Conservation (phyloP, 1,139 yeast species). For the Zygosaccharomyces sapae region DNA sequence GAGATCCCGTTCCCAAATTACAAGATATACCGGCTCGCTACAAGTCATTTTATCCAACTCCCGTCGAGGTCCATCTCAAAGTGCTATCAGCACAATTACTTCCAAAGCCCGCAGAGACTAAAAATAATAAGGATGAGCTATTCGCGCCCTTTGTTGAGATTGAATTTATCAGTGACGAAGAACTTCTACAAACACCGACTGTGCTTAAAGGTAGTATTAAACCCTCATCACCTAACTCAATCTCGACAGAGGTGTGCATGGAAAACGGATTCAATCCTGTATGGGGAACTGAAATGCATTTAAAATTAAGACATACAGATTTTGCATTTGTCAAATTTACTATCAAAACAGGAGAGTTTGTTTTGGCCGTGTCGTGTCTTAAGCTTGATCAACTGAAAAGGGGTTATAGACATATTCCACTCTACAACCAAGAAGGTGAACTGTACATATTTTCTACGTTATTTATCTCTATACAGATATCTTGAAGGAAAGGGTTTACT, state of each 20-base stretch:
- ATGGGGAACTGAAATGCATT: constrained; percentile 59
- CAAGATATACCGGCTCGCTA: constrained; percentile 30
- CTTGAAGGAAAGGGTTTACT: neutral
- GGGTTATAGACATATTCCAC: constrained; percentile 79
- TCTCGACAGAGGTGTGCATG: constrained; percentile 29
- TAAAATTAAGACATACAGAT: constrained; percentile 43
- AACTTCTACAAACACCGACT: constrained; percentile 41
- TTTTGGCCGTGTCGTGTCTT: constrained; percentile 57
- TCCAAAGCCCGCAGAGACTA: constrained; percentile 57
- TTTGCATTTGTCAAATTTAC: constrained; percentile 52
- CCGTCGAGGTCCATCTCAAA: constrained; percentile 39
- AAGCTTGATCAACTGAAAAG: constrained; percentile 55
- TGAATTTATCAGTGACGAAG: constrained; percentile 27
- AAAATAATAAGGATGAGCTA: constrained; percentile 21
- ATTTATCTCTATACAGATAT: constrained; percentile 42
- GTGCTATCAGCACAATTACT: constrained; percentile 83
- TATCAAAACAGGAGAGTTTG: constrained; percentile 42
- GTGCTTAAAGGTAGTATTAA: constrained; percentile 32
- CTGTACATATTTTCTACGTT: constrained; percentile 74
- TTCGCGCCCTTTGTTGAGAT: constrained; percentile 28
- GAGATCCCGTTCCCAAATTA: constrained; percentile 26
- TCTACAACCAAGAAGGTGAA: constrained; percentile 75
- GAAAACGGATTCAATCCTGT: constrained; percentile 81
- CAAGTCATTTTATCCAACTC: constrained; percentile 16
- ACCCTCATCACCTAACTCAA: constrained; percentile 11